These are phyloP conservation scores for Poronia punctata DNA, from an alignment of 495 filamentous ascomycete genomes.

Conservation along the genomic window DNA sequence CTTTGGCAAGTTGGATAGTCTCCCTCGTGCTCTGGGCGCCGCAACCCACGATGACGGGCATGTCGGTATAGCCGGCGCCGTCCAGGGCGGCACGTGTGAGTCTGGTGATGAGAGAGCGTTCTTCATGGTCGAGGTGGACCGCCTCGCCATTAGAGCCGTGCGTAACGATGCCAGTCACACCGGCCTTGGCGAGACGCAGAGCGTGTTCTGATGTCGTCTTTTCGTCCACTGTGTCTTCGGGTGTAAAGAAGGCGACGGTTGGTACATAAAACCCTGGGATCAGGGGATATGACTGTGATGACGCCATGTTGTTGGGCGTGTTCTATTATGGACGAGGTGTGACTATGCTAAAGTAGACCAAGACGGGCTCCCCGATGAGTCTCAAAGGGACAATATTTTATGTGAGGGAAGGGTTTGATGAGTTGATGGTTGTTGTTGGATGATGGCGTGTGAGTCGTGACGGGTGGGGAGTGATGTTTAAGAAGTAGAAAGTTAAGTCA, in stretches of 20 bases:
- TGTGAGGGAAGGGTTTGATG: neutral
- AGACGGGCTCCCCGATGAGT: no score
- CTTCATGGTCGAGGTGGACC: conserved; percentile 63
- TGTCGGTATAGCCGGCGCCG: conserved; percentile 52
- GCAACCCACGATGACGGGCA: conserved; percentile 78
- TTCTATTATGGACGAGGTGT: no score
- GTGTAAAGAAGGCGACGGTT: conserved; percentile 58
- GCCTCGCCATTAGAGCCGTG: conserved; percentile 87
- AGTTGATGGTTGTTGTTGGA: neutral
- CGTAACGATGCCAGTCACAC: conserved; percentile 71
- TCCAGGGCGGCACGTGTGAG: conserved; percentile 64
- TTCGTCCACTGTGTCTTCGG: conserved; percentile 53
- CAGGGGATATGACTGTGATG: conserved; percentile 12
- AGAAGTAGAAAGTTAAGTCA: neutral
- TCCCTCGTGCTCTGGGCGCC: conserved; percentile 75
- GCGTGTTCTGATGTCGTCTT: conserved; percentile 67
- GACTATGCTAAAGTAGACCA: no score
- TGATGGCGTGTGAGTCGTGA: no score
- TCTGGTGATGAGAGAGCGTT: conserved; percentile 60
- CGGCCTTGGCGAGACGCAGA: conserved; percentile 68
- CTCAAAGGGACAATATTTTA: no score
- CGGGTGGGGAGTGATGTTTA: no score
- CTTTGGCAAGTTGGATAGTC: conserved; percentile 68
- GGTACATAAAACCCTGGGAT: conserved; percentile 59
- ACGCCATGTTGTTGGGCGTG: no score